A percentile compares a stretch with the other conserved stretches of the same genome.
phyloP scores from a whole-genome alignment of 2,329 filamentous ascomycete genomes.

The Torrubiella hemipterigena region DNA sequence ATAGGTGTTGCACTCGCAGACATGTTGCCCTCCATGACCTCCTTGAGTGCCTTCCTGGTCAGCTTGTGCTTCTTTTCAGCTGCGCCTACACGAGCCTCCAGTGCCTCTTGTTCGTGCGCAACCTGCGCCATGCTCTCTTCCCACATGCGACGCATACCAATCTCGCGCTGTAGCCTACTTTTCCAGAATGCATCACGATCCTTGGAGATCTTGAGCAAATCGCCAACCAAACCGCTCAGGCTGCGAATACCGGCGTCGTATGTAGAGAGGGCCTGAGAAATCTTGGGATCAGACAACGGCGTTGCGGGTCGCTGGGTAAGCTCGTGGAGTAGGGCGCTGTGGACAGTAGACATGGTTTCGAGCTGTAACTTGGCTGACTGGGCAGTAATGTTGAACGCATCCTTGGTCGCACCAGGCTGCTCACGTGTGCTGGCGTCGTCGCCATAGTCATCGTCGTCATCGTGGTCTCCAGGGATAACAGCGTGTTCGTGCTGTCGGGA shows the following conservation, averaged over 20 bases:
- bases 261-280: slow-evolving; percentile 66
- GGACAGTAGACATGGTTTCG: slow-evolving; percentile 78
- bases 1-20: slow-evolving; percentile 19
- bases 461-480: slow-evolving; percentile 32
- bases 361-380: slow-evolving; percentile 90
- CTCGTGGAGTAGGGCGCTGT: slow-evolving; percentile 66
- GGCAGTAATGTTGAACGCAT: slow-evolving; percentile 93
- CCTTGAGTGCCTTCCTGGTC: slow-evolving; percentile 79
- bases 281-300: slow-evolving; percentile 62
- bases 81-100: slow-evolving; percentile 79
- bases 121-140: slow-evolving; percentile 98
- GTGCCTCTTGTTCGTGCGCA: slow-evolving; percentile 84
- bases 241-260: slow-evolving; percentile 88
- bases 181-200: slow-evolving; percentile 97
- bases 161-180: slow-evolving; percentile 82
- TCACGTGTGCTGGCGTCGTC: slow-evolving; percentile 69
- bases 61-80: slow-evolving; percentile 81
- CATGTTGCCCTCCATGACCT: slow-evolving; percentile 55
- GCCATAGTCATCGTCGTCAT: slow-evolving; percentile 66
- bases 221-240: slow-evolving; percentile 70
- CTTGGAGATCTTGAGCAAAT: slow-evolving; percentile 81
- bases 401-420: slow-evolving; percentile 63
- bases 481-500: slow-evolving; percentile 23
- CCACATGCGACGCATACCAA: slow-evolving; percentile 89
- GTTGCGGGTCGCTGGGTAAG: slow-evolving; percentile 52